phyloP scores from a whole-genome alignment of 371 early-diverging fungal species.

The Apophysomyces sp. region DNA sequence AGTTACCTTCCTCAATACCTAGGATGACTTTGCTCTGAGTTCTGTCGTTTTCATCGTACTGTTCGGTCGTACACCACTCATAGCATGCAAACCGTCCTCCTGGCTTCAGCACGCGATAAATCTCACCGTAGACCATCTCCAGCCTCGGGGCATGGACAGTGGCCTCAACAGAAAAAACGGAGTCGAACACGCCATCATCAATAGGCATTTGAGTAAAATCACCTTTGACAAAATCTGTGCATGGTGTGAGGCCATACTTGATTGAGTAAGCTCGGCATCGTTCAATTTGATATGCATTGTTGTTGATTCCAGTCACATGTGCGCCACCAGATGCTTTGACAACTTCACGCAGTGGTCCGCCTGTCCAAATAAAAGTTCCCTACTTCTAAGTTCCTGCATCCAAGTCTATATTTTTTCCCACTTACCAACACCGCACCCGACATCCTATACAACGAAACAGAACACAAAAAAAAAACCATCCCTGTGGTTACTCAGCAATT shows the following conservation, averaged over 20 bases:
- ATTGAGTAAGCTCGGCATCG: constrained; percentile 64
- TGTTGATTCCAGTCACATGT: constrained; percentile 78
- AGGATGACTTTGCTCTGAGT: constrained; percentile 65
- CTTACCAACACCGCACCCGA: constrained; percentile 82
- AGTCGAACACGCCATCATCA: constrained; percentile 61
- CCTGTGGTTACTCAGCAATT: not conserved
- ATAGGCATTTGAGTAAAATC: constrained; percentile 81
- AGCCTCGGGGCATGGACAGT: constrained; percentile 70
- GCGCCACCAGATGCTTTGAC: constrained; percentile 69
- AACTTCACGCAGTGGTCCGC: constrained; percentile 78
- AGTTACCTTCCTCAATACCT: constrained; percentile 79
- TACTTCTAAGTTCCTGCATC: not conserved
- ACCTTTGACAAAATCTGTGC: constrained; percentile 62
- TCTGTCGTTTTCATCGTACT: constrained; percentile 65
- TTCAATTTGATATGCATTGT: constrained; percentile 83
- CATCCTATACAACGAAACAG: constrained; percentile 39
- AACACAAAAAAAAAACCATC: too few relatives aligned
- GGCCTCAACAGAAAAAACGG: constrained; percentile 78
- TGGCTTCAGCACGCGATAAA: constrained; percentile 78
- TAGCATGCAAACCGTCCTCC: constrained; percentile 72
- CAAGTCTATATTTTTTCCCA: not conserved
- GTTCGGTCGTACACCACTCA: constrained; percentile 77
- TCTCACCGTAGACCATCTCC: constrained; percentile 69
- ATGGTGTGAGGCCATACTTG: constrained; percentile 52
- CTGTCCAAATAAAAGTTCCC: constrained; percentile 11